A percentile compares a stretch with the other conserved stretches of the same genome.
Conservation (phyloP, 1,139 yeast species). For the Pichiaceae sp. region DNA sequence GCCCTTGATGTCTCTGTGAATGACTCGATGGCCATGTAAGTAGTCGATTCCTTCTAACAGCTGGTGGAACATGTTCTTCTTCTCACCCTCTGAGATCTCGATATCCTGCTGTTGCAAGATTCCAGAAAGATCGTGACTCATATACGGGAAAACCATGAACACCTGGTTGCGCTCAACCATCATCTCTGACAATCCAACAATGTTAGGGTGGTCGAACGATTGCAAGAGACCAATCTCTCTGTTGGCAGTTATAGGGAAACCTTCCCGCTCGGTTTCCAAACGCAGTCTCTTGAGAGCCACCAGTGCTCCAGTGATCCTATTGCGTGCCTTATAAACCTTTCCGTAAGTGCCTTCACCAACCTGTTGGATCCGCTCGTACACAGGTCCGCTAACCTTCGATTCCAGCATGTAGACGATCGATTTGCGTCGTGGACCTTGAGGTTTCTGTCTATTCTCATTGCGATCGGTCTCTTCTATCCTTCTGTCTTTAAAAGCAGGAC, state of each 20-base stretch:
- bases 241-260: slow-evolving; percentile 92
- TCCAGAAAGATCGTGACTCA: slow-evolving; percentile 92
- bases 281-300: slow-evolving; percentile 83
- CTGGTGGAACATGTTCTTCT: slow-evolving; percentile 72
- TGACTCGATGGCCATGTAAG: slow-evolving; percentile 67
- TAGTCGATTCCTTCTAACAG: slow-evolving; percentile 74
- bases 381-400: slow-evolving; percentile 12
- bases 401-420: slow-evolving; percentile 16
- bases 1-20: slow-evolving; percentile 93
- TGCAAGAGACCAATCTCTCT: slow-evolving; percentile 85
- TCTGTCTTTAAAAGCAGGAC: neutral
- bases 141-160: slow-evolving; percentile 87
- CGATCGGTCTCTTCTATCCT: neutral
- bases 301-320: slow-evolving; percentile 54
- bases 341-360: slow-evolving; percentile 38
- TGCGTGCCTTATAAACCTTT: slow-evolving; percentile 50
- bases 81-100: slow-evolving; percentile 51
- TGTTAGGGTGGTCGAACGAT: slow-evolving; percentile 75
- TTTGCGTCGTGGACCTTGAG: neutral
- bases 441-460: slow-evolving; percentile 4
- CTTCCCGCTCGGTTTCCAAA: slow-evolving; percentile 83
- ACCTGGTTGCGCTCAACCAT: slow-evolving; percentile 78
- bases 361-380: slow-evolving; percentile 25
- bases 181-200: slow-evolving; percentile 78
- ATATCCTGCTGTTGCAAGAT: slow-evolving; percentile 72